Percentiles rank a stretch among this genome's conserved stretches.
These are phyloP conservation scores for Globisporangium canariense DNA, from an alignment of 352 stramenopile genomes.

Conservation along the genomic window DNA sequence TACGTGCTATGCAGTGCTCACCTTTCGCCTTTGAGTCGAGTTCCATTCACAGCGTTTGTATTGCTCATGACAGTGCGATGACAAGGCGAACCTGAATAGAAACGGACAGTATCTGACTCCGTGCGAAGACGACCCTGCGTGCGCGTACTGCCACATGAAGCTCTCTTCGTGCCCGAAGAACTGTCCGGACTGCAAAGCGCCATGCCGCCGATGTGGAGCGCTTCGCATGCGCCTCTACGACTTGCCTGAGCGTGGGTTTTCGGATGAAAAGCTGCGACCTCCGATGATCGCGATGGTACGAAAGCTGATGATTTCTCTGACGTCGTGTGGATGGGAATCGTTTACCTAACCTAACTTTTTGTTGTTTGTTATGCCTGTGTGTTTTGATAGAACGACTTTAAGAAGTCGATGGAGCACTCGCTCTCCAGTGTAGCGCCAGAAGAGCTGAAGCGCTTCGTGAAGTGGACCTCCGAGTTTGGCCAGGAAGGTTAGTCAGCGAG, in stretches of 20 bases:
- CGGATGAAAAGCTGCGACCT: slow-evolving; percentile 79
- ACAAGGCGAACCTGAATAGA: slow-evolving; percentile 52
- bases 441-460: slow-evolving; percentile 96
- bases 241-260: slow-evolving; percentile 74
- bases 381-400: slow-evolving; percentile 90
- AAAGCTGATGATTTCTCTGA: neutral
- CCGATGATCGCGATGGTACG: slow-evolving; percentile 86
- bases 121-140: slow-evolving; percentile 80
- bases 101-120: slow-evolving; percentile 78
- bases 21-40: neutral
- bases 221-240: slow-evolving; percentile 87
- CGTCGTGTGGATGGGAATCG: neutral
- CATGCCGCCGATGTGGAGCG: slow-evolving; percentile 68
- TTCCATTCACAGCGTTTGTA: neutral
- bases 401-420: slow-evolving; percentile 92
- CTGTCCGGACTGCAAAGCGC: slow-evolving; percentile 67
- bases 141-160: slow-evolving; percentile 89
- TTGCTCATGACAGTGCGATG: slow-evolving; percentile 55
- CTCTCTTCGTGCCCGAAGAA: slow-evolving; percentile 65
- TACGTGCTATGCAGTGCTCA: slow-evolving; percentile 20
- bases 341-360: neutral
- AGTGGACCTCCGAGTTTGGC: slow-evolving; percentile 99
- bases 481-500: slow-evolving; percentile 89
- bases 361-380: neutral
- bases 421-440: slow-evolving; percentile 94